Conservation (phyloP, 805 yeast species). For the Candida pini region DNA sequence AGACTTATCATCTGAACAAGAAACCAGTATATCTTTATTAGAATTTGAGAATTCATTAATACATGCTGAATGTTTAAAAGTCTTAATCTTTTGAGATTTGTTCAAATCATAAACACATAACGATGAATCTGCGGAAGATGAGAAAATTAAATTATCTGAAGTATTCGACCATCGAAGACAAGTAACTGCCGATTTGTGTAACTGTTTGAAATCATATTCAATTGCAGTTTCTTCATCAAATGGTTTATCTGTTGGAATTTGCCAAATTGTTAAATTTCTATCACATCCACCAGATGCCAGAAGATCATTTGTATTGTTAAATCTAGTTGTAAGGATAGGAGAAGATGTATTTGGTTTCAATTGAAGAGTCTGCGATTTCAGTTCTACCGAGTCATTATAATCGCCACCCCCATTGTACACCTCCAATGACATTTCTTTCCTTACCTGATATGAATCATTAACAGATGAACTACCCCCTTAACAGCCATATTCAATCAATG, state of each 20-base stretch:
- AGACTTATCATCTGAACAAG: slow-evolving; percentile 65
- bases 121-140: slow-evolving; percentile 59
- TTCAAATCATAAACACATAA: slow-evolving; percentile 58
- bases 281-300: slow-evolving; percentile 65
- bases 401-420: no score
- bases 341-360: no score
- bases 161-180: slow-evolving; percentile 47
- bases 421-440: no score
- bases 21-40: slow-evolving; percentile 29
- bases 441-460: no score
- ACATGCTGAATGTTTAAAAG: slow-evolving; percentile 33
- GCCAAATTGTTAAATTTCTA: slow-evolving; percentile 34
- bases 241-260: slow-evolving; percentile 10
- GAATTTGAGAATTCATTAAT: slow-evolving; percentile 50
- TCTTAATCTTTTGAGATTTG: slow-evolving; percentile 50
- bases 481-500: no score
- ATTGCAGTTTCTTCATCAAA: slow-evolving; percentile 11
- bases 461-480: no score
- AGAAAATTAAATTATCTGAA: slow-evolving; percentile 37
- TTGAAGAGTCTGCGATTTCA: no score
- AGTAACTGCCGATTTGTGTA: slow-evolving; percentile 60
- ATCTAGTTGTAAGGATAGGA: slow-evolving; percentile 48
- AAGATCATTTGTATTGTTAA: slow-evolving; percentile 43
- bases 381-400: no score
- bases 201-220: slow-evolving; percentile 8